Conservation (phyloP, 306 rosid genomes). For the Pyrus communis region DNA sequence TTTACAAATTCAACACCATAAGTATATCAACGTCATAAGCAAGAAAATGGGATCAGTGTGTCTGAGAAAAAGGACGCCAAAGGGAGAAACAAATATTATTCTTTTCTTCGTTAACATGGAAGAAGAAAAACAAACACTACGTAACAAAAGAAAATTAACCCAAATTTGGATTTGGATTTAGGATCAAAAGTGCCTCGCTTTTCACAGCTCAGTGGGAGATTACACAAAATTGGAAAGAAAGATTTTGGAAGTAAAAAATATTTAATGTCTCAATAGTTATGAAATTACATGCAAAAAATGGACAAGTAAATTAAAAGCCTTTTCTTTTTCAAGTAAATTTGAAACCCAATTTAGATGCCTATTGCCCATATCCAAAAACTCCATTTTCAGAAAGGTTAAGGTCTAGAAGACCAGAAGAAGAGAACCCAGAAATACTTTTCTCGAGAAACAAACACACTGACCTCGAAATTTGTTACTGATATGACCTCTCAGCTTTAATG, state of each 20-base stretch:
- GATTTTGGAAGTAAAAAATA: not conserved
- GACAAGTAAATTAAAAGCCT: conserved; percentile 7
- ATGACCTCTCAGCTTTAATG: conserved; percentile 3
- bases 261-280: not conserved
- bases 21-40: not conserved
- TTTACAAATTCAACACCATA: conserved; percentile 32
- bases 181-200: conserved; percentile 36
- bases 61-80: conserved; percentile 1
- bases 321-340: conserved; percentile 20
- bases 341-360: conserved; percentile 9
- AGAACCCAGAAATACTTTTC: conserved; percentile 1
- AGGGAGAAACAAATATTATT: conserved; percentile 27
- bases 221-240: conserved; percentile 4
- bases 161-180: conserved; percentile 38
- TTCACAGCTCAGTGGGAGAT: conserved; percentile 18
- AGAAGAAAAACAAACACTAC: conserved; percentile 18
- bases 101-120: conserved; percentile 32
- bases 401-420: not conserved
- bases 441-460: conserved; percentile 18
- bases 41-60: not conserved
- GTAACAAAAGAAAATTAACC: not conserved
- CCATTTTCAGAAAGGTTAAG: not conserved
- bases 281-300: conserved; percentile 1
- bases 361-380: not conserved
- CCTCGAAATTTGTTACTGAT: conserved; percentile 15